Conservation (phyloP, 2,329 filamentous ascomycete genomes). For the Venturia nashicola region DNA sequence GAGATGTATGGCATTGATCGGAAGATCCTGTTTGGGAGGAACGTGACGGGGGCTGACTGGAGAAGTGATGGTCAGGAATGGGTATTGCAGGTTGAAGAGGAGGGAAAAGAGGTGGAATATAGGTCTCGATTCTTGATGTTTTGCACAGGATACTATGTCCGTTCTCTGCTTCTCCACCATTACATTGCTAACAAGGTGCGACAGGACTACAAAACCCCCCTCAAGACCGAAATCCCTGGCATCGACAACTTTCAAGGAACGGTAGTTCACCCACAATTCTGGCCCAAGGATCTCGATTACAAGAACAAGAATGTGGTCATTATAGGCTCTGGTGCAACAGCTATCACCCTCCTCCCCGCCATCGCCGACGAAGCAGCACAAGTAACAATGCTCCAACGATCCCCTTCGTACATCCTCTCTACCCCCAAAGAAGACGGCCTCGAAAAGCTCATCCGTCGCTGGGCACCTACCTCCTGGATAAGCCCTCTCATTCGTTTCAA, state of each 20-base stretch:
- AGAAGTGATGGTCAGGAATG: constrained; percentile 36
- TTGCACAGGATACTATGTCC: constrained; percentile 55
- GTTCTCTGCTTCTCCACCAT: neutral
- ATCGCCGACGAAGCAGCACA: constrained; percentile 51
- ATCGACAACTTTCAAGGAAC: constrained; percentile 52
- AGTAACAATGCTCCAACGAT: constrained; percentile 73
- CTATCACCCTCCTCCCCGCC: constrained; percentile 62
- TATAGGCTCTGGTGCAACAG: constrained; percentile 69
- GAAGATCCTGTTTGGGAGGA: constrained; percentile 31
- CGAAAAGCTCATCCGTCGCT: constrained; percentile 26
- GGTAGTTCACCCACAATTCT: constrained; percentile 61
- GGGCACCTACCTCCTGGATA: constrained; percentile 19
- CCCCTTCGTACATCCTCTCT: constrained; percentile 57
- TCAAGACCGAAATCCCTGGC: constrained; percentile 51
- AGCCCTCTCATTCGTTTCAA: constrained; percentile 38
- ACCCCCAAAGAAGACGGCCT: constrained; percentile 27
- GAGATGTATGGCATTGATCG: constrained; percentile 32
- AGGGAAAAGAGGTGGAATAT: constrained; percentile 23
- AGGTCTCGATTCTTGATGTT: constrained; percentile 41
- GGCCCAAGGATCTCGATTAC: constrained; percentile 58
- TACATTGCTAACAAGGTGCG: neutral
- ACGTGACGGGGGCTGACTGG: constrained; percentile 30
- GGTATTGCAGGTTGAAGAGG: constrained; percentile 26
- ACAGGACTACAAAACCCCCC: constrained; percentile 49
- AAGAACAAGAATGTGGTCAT: constrained; percentile 55